phyloP scores from a whole-genome alignment of 306 rosid species.

The Acmispon strigosus region DNA sequence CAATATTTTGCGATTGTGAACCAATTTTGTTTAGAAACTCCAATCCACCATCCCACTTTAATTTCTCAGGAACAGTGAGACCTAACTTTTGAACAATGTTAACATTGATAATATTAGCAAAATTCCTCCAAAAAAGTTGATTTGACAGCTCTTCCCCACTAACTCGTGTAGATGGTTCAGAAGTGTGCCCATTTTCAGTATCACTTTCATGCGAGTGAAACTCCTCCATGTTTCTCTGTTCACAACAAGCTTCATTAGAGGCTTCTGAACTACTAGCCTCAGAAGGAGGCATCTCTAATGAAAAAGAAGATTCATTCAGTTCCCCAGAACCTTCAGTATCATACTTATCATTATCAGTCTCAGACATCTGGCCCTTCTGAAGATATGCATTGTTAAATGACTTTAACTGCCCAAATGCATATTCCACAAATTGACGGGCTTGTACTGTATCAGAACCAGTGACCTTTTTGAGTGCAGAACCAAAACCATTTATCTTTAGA shows the following conservation, averaged over 20 bases:
- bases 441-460: conserved; percentile 80
- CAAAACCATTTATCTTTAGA: conserved; percentile 60
- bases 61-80: conserved; percentile 57
- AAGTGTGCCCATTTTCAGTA: conserved; percentile 31
- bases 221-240: conserved; percentile 30
- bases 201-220: conserved; percentile 19
- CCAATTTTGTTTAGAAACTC: conserved; percentile 74
- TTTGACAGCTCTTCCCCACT: conserved; percentile 43
- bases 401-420: conserved; percentile 86
- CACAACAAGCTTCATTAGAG: conserved; percentile 17
- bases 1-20: conserved; percentile 61
- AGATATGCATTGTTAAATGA: conserved; percentile 57
- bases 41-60: conserved; percentile 90
- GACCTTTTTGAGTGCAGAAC: conserved; percentile 56
- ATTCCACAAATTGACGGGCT: conserved; percentile 82
- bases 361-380: conserved; percentile 36
- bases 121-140: conserved; percentile 69
- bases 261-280: conserved; percentile 27
- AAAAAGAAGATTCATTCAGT: conserved; percentile 22
- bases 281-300: conserved; percentile 27
- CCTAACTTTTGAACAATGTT: conserved; percentile 75
- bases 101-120: conserved; percentile 61
- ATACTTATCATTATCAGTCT: conserved; percentile 12
- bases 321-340: conserved; percentile 22
- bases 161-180: conserved; percentile 26